Evolutionary conservation across 2,329 filamentous ascomycete genomes (phyloP).

Genomic region (Ophidiomyces ophidiicola): DNA sequence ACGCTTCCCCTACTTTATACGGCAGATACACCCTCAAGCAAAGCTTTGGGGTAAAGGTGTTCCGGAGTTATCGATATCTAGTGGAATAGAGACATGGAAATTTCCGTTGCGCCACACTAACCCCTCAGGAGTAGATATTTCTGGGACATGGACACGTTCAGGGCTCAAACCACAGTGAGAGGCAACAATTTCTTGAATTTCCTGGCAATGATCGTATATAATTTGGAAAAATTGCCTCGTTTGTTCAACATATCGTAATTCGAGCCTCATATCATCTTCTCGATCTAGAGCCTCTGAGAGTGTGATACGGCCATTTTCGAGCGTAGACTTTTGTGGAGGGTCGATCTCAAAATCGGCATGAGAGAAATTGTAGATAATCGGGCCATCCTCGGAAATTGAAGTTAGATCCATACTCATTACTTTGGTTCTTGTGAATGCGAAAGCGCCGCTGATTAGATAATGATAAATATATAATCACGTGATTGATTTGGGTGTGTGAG

Average conservation of each 20-base stretch:
- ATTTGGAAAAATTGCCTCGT: slow-evolving; percentile 5
- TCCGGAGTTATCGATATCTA: slow-evolving; percentile 10
- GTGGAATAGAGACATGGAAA: slow-evolving; percentile 15
- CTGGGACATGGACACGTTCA: slow-evolving; percentile 10
- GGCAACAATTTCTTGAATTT: slow-evolving; percentile 12
- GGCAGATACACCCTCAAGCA: slow-evolving; percentile 13
- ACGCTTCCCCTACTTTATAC: slow-evolving; percentile 16
- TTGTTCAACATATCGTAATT: slow-evolving; percentile 10
- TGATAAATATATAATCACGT: too few relatives aligned
- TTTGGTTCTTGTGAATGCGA: too few relatives aligned
- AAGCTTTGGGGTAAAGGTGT: slow-evolving; percentile 8
- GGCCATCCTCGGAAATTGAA: too few relatives aligned
- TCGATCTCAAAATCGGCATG: too few relatives aligned
- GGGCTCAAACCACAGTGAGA: slow-evolving; percentile 13
- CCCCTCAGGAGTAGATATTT: slow-evolving; percentile 1
- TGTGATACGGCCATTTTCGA: slow-evolving; percentile 9
- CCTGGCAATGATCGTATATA: slow-evolving; percentile 5
- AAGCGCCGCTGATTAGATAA: too few relatives aligned
- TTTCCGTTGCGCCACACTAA: slow-evolving; percentile 13
- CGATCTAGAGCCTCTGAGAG: slow-evolving; percentile 8
- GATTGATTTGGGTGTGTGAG: too few relatives aligned
- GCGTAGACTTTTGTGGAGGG: too few relatives aligned
- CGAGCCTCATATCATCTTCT: slow-evolving; percentile 13
- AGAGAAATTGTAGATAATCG: too few relatives aligned
- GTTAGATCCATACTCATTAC: too few relatives aligned